phyloP scores from a whole-genome alignment of 2,329 filamentous ascomycete genomes.

The Botrytis paeoniae region DNA sequence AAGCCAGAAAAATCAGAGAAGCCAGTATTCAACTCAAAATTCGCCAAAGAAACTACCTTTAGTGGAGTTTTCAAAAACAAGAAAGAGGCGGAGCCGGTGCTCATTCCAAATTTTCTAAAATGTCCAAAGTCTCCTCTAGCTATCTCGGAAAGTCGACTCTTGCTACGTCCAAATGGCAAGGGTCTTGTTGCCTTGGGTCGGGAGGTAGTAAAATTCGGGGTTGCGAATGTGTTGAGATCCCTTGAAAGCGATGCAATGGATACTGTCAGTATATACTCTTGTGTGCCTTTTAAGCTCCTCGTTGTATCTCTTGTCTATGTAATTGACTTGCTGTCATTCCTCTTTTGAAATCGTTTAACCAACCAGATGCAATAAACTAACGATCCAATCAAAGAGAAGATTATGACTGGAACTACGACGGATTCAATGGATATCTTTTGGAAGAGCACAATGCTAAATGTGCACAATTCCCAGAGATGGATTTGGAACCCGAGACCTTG shows the following conservation, averaged over 20 bases:
- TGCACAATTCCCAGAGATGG: background rate
- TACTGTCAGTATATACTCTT: background rate
- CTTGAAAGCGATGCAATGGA: background rate
- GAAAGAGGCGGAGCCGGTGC: background rate
- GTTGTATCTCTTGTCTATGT: background rate
- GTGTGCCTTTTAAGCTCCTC: background rate
- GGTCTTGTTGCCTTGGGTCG: background rate
- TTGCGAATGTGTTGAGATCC: background rate
- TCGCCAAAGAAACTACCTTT: background rate
- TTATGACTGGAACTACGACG: slow-evolving; percentile 5
- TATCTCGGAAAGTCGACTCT: background rate
- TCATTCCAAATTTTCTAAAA: background rate
- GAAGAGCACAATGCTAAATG: background rate
- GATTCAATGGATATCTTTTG: slow-evolving; percentile 13
- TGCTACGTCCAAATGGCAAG: background rate
- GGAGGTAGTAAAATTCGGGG: background rate
- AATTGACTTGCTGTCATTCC: background rate
- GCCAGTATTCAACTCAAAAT: background rate
- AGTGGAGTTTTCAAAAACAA: background rate
- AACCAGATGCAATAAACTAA: background rate
- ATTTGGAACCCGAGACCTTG: background rate
- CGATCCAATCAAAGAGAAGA: slow-evolving; percentile 1
- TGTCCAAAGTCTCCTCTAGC: background rate
- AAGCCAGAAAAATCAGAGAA: background rate
- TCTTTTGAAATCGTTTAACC: background rate